Evolutionary conservation across 2,329 filamentous ascomycete genomes (phyloP), one percentile per base, ranked within the genome.

Genomic region (Cucurbitaria berberidis): DNA sequence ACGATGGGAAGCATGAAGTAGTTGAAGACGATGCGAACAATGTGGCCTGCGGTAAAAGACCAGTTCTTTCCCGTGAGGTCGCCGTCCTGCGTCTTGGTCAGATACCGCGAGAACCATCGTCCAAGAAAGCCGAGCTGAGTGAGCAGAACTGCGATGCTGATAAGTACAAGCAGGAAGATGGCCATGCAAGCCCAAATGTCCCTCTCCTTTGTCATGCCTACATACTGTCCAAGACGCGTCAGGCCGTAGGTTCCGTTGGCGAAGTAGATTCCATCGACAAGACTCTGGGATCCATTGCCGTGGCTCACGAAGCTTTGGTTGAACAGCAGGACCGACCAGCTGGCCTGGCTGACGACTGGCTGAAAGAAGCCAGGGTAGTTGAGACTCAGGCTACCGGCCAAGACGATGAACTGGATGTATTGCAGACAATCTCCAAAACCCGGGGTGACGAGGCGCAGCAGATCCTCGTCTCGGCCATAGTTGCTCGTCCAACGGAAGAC

Each of bases 401-500:
- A 78, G 19, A 90, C 88, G 48, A 95, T 82, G 66, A 96, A 99
- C 71, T 99, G 95, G 16, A 99, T 90, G 73, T 99, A 98, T 75
- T 98, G 93, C 49, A 99, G 81, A 69, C 95, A 99, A 72, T 99
- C 95, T 6, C 91, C 92, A 72, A 99, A 98, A 0, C 95, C 95
- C 5, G 95, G 95, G 0, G 95, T 99, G 29, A 99, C 91, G 42
- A 99, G 81, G 49, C 95, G 87, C 48, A 99, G 81, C 61, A 97
- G 80, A 76, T 99, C 95, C 56, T 91, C 90, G 66, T 99, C 95
- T 63, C 93, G 87, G 30, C 95, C 95, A 72, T 96, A 98, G 72
- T 99, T 99, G 69, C 91, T 96, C n/a, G 91, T 92, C 92, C 93
- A 99, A 62, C 90, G 88, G 73, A 98, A 98, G 18, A 93, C 82